Percentiles rank a stretch among this genome's conserved stretches.
Conservation (phyloP, 768 basidiomycete genomes). For the Calocybe gangraenosa region DNA sequence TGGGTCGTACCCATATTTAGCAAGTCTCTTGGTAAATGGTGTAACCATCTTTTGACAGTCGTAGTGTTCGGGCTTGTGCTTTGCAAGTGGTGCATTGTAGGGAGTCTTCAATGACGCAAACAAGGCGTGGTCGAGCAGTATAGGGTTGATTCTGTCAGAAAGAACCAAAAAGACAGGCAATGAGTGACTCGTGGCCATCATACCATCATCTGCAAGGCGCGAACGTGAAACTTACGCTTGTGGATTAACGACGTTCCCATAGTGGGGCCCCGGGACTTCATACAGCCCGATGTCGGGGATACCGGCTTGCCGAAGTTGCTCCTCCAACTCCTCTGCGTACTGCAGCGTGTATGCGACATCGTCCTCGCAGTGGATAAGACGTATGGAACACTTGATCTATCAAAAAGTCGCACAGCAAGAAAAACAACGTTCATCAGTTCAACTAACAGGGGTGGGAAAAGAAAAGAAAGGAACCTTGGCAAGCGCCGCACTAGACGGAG, state of each 20-base stretch:
- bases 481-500: conserved; percentile 10
- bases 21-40: conserved; percentile 15
- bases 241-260: conserved; percentile 18
- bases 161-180: not conserved
- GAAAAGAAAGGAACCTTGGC: conserved; percentile 10
- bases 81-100: not conserved
- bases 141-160: conserved; percentile 14
- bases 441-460: not conserved
- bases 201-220: not conserved
- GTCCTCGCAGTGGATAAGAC: conserved; percentile 20
- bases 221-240: conserved; percentile 13
- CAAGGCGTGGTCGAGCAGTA: conserved; percentile 15
- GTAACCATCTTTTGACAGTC: conserved; percentile 13
- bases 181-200: not conserved
- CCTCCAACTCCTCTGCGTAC: conserved; percentile 13
- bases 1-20: conserved; percentile 16
- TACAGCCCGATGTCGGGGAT: conserved; percentile 15
- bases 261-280: conserved; percentile 20
- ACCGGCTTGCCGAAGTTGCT: conserved; percentile 19
- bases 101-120: conserved; percentile 2
- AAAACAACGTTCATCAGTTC: not conserved
- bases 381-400: conserved; percentile 19
- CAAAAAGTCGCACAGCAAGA: not conserved
- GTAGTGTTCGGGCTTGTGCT: conserved; percentile 1
- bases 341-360: conserved; percentile 22